Evolutionary conservation across 495 filamentous ascomycete species (phyloP).

Genomic region (Patellaria atrata): DNA sequence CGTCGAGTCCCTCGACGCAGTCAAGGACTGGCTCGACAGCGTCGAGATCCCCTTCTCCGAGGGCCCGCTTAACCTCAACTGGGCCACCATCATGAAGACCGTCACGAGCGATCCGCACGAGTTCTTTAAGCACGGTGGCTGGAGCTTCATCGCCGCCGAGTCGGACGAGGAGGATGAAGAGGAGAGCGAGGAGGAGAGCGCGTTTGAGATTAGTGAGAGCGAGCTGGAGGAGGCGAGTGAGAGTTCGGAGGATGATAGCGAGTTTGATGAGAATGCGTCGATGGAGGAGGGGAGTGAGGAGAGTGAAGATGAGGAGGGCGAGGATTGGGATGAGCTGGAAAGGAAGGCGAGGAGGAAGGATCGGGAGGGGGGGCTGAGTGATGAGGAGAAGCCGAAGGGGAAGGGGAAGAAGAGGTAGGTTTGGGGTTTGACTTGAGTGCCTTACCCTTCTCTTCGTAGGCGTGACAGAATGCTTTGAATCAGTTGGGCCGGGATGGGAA

Average conservation of each 20-base stretch:
- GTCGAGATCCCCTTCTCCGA: conserved; percentile 90
- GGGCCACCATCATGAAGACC: conserved; percentile 99
- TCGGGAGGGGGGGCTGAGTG: conserved; percentile 53
- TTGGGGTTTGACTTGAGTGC: too few species aligned
- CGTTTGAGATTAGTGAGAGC: conserved; percentile 76
- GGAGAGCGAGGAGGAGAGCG: conserved; percentile 75
- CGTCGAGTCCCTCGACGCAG: conserved; percentile 81
- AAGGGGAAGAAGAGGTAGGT: conserved; percentile 37
- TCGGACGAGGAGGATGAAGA: conserved; percentile 71
- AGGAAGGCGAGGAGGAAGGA: conserved; percentile 82
- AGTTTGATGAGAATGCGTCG: conserved; percentile 83
- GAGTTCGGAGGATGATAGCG: conserved; percentile 73
- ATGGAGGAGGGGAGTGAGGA: conserved; percentile 54
- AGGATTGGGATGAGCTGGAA: conserved; percentile 88
- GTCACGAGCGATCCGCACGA: conserved; percentile 82
- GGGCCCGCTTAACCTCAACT: conserved; percentile 94
- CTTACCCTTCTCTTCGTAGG: too few species aligned
- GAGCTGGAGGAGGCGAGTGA: conserved; percentile 69
- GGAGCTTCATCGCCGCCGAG: conserved; percentile 81
- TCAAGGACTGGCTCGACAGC: conserved; percentile 96
- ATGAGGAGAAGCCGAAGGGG: conserved; percentile 46
- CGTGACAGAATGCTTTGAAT: too few species aligned
- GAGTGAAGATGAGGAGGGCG: conserved; percentile 58
- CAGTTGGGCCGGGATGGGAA: too few species aligned
- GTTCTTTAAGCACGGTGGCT: conserved; percentile 92